Evolutionary conservation across 2,329 filamentous ascomycete species (phyloP), one percentile per base, ranked within the genome.

Genomic region (Leptographium galeiforme): DNA sequence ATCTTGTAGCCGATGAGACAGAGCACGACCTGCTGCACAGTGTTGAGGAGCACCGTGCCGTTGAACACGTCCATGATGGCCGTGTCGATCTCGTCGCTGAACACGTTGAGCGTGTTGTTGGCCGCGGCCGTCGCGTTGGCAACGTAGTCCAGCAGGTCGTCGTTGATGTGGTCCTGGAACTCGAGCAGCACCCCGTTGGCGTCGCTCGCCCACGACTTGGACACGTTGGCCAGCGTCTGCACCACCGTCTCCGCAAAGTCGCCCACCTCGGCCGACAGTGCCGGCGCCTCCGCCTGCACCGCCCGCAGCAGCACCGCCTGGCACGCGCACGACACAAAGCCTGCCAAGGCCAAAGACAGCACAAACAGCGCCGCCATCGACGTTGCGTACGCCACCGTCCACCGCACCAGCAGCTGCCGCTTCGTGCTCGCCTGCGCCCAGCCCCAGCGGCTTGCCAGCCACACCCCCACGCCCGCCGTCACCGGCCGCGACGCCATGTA

Each of bases 1-100:
- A 97, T 77, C 72, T 97, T 97, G 63, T 95, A 75, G 8, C 84
- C 81, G 58, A 97, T 81, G n/a, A 97, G 75, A 64, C 93, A 97
- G 63, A 87, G 79, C 57, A 96, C 77, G 38, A 96, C 81, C 45
- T 87, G 84, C 62, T 81, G 75, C 62, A 95, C 83, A 0, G 89
- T 87, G 33, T 84, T 79, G 59, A 89, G 78, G 45, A 95, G 82
- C 44, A 90, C 70, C 0, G 91, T 96, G 48, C 81, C 83, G 50
- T 88, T 87, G 65, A 97, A 96, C 4, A 85, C 87, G 0, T 70
- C 71, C 59, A 89, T 84, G 54, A 98, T 75, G 7, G 81, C 82
- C 16, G 79, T 74, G 58, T 81, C 79, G 72, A 94, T 94, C 59
- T 85, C 78, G 53, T 85, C 76, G 52, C 91, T 82, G 64, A 97